Conservation (phyloP, 768 basidiomycete genomes). For the Punctularia strigosozonata region DNA sequence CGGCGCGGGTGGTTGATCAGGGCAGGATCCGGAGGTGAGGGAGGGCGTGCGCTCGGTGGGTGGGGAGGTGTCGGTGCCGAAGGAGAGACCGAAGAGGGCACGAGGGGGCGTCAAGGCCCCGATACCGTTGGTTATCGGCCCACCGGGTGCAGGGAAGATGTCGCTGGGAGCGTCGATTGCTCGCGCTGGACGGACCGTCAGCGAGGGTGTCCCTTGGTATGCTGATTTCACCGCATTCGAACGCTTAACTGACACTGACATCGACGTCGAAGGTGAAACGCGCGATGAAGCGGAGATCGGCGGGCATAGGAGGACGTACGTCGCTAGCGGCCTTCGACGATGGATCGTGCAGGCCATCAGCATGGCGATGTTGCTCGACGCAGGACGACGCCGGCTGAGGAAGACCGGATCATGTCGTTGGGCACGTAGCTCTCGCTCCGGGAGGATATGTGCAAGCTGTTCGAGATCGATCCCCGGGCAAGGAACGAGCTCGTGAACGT, state of each 20-base stretch:
- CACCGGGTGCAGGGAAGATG: constrained; percentile 87
- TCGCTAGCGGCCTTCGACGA: constrained; percentile 80
- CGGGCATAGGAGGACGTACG: constrained; percentile 77
- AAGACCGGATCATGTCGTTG: constrained; percentile 58
- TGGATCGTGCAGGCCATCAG: no score
- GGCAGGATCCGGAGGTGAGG: no score
- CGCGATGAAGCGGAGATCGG: constrained; percentile 85
- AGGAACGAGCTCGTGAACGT: constrained; percentile 62
- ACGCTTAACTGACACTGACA: constrained; percentile 79
- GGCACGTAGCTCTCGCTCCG: constrained; percentile 69
- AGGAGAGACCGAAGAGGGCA: no score
- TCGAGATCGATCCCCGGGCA: constrained; percentile 61
- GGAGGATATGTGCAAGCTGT: constrained; percentile 64
- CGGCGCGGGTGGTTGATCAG: no score
- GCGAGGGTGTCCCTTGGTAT: no score
- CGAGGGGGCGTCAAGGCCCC: no score
- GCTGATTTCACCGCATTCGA: constrained; percentile 82
- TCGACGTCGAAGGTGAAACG: constrained; percentile 88
- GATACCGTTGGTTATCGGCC: no score
- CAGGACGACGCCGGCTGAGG: constrained; percentile 60
- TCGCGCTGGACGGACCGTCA: no score
- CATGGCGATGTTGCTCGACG: no score
- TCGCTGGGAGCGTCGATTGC: constrained; percentile 86
- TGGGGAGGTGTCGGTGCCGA: no score
- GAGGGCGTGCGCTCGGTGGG: no score